Evolutionary conservation across 2,329 filamentous ascomycete species (phyloP), one percentile per base, ranked within the genome.

Genomic region (Grosmannia serpens): DNA sequence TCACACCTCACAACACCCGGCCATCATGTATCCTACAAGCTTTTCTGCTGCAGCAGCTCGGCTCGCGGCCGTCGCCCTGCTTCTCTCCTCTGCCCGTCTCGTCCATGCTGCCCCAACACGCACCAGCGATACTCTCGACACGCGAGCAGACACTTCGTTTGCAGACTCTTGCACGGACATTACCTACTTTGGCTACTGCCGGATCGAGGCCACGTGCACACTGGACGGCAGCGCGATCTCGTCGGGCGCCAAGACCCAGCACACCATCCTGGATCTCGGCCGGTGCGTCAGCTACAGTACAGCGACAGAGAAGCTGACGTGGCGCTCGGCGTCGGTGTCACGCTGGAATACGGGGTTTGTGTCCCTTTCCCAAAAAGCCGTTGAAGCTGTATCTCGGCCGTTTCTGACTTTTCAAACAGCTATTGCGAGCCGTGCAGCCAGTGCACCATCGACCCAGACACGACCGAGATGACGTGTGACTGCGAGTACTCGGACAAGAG

Each of bases 121-220:
- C 31, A 33, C 6, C 31, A 33, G 31, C 10, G 31, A 5, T 44
- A 3, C 41, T 6, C 17, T 44, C 17, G 41, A 9, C 17, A 17
- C 41, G 4, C 41, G 41, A n/a, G 11, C 6, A 6, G 20, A 51
- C 7, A 46, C 53, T 15, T 51, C 55, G 52, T 62, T 62, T 51
- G 47, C 47, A 5, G 31, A 53, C 11, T 57, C 61, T 1, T 61
- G 61, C 55, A 58, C 44, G 15, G 35, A 53, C 35, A 50, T 61
- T 17, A 47, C 57, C 35, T 63, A 63, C 46, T 63, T 56, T 50
- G 62, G 60, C 51, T 62, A 56, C 46, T 62, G 62, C 60, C 60
- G 60, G 10, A 31, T 63, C 50, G 60, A 59, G 56, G 62, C 62
- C 35, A 57, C 57, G 31, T 63, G 62, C 54, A 60, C 60, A 0